Conservation (phyloP, 352 stramenopile genomes). For the Saprolegnia diclina region DNA sequence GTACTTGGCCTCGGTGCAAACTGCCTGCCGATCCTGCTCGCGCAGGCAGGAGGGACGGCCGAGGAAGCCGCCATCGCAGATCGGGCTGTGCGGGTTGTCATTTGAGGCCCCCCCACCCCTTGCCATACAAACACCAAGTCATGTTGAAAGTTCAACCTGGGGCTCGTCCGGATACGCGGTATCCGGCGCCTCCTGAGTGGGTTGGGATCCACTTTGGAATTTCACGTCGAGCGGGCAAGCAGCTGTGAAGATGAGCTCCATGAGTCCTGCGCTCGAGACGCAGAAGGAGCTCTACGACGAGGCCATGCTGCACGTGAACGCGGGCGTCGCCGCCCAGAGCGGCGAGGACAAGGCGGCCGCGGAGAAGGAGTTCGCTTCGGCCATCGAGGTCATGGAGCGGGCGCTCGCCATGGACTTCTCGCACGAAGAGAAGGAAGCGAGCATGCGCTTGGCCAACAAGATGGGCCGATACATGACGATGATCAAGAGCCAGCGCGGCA, state of each 20-base stretch:
- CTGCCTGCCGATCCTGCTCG: no score
- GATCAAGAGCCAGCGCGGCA: constrained; percentile 70
- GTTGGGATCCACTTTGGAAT: constrained; percentile 12
- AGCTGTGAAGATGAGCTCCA: constrained; percentile 17
- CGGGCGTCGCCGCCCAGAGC: constrained; percentile 70
- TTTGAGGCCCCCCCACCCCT: background rate
- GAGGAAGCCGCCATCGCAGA: no score
- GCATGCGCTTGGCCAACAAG: constrained; percentile 68
- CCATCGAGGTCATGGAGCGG: constrained; percentile 65
- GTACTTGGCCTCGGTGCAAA: no score
- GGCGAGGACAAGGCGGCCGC: constrained; percentile 42
- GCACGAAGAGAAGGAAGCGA: constrained; percentile 62
- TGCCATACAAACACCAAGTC: background rate
- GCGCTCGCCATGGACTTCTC: constrained; percentile 69
- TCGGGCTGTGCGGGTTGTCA: background rate
- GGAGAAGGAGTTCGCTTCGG: constrained; percentile 52
- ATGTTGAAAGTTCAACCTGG: background rate
- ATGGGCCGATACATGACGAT: constrained; percentile 85
- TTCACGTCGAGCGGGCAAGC: background rate
- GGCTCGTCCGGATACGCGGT: background rate
- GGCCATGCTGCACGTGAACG: constrained; percentile 75
- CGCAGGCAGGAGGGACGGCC: no score
- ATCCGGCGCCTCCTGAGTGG: background rate
- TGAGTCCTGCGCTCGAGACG: constrained; percentile 29
- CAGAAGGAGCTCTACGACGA: constrained; percentile 78